A percentile compares a stretch with the other conserved stretches of the same genome.
Evolutionary conservation across 2,329 filamentous ascomycete genomes (phyloP).

Genomic region (Cytospora piceicola): DNA sequence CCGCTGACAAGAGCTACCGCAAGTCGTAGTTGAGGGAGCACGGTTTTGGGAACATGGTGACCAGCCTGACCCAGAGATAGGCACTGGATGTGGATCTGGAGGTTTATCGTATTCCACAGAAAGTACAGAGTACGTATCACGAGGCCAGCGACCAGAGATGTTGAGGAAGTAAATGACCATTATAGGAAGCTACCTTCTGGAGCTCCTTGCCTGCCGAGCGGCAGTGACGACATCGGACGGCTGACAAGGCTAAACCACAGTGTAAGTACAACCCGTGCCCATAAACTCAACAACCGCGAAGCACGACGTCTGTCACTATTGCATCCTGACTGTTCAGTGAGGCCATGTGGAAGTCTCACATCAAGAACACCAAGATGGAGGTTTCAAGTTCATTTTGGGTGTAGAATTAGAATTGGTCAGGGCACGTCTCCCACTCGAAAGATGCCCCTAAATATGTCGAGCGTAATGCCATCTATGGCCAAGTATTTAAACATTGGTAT

Average conservation of each 20-base stretch:
- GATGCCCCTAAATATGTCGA: constrained; percentile 17
- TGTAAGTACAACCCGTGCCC: neutral
- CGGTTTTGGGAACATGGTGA: constrained; percentile 23
- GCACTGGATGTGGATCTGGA: constrained; percentile 3
- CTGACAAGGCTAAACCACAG: neutral
- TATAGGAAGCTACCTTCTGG: constrained; percentile 7
- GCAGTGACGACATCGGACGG: neutral
- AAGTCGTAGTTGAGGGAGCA: constrained; percentile 10
- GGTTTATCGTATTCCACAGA: neutral
- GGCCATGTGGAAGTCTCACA: neutral
- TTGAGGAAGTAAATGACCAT: neutral
- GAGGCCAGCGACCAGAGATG: neutral
- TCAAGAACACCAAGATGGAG: neutral
- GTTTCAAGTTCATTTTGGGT: neutral
- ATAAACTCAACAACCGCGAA: no score
- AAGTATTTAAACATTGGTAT: constrained; percentile 21
- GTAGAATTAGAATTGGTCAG: constrained; percentile 6
- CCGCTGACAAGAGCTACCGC: constrained; percentile 23
- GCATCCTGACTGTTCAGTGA: neutral
- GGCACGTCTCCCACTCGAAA: constrained; percentile 6
- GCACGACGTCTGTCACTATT: neutral
- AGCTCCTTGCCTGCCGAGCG: constrained; percentile 15
- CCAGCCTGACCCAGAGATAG: neutral
- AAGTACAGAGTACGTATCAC: neutral
- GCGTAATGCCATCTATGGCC: constrained; percentile 25